These are phyloP conservation scores for Picea engelmannii DNA, from an alignment of 83 land plant genomes.

Conservation along the genomic window DNA sequence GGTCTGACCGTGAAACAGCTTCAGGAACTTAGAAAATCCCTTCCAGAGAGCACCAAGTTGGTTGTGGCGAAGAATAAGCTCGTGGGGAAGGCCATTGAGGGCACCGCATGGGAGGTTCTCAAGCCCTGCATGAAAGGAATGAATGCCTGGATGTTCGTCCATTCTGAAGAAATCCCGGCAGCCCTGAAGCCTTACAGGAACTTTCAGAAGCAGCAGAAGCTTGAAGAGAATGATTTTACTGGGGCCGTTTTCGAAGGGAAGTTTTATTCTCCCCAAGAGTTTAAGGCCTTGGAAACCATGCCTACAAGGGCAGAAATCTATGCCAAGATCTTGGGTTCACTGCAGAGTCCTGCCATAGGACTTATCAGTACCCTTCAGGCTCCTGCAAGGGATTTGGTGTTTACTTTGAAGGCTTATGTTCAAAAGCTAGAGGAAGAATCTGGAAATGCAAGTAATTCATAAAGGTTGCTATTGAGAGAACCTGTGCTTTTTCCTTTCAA, in stretches of 20 bases:
- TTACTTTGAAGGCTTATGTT: slow-evolving; percentile 89
- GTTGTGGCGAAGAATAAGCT: slow-evolving; percentile 42
- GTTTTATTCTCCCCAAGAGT: slow-evolving; percentile 80
- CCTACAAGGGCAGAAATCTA: slow-evolving; percentile 89
- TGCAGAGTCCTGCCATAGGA: slow-evolving; percentile 63
- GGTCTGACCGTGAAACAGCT: slow-evolving; percentile 88
- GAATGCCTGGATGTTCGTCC: slow-evolving; percentile 95
- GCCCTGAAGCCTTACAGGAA: slow-evolving; percentile 84
- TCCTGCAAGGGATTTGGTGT: slow-evolving; percentile 82
- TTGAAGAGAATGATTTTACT: slow-evolving; percentile 79
- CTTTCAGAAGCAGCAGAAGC: slow-evolving; percentile 88
- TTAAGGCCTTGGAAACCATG: slow-evolving; percentile 84
- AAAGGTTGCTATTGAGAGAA: no score
- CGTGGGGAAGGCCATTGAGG: slow-evolving; percentile 78
- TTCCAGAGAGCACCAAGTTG: slow-evolving; percentile 71
- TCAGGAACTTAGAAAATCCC: slow-evolving; percentile 58
- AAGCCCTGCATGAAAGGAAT: slow-evolving; percentile 89
- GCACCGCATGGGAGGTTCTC: slow-evolving; percentile 79
- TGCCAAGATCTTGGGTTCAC: slow-evolving; percentile 65
- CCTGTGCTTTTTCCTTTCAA: no score
- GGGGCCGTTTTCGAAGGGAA: slow-evolving; percentile 95
- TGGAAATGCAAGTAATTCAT: not conserved
- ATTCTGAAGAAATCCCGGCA: slow-evolving; percentile 84
- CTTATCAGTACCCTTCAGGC: slow-evolving; percentile 82
- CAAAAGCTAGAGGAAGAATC: slow-evolving; percentile 87